These are phyloP conservation scores for Pseudopyricularia cyperi DNA, from an alignment of 2,329 filamentous ascomycete genomes.

Conservation along the genomic window DNA sequence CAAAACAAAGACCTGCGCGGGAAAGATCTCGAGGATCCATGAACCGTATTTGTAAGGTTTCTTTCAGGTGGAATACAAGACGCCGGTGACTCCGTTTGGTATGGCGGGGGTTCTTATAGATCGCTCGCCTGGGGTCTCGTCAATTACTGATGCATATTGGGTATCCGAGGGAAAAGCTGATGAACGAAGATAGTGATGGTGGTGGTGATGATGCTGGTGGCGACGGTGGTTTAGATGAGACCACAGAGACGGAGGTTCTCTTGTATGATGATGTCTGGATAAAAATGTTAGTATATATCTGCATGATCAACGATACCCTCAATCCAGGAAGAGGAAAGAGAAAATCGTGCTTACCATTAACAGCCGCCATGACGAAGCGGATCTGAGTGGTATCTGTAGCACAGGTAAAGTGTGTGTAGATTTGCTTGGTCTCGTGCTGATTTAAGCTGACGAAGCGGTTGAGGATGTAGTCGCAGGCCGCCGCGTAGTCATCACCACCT, in stretches of 20 bases:
- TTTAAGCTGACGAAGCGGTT: constrained; percentile 94
- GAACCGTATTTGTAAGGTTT: not conserved
- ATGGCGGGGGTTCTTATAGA: not conserved
- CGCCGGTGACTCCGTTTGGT: not conserved
- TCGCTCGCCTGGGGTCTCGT: not conserved
- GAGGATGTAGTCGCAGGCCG: constrained; percentile 96
- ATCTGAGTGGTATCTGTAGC: constrained; percentile 98
- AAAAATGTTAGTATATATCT: constrained; percentile 25
- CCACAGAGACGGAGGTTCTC: constrained; percentile 66
- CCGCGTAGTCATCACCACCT: constrained; percentile 87
- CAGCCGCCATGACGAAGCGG: constrained; percentile 97
- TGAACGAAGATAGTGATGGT: not conserved
- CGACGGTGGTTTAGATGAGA: constrained; percentile 8
- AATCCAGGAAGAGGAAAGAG: not conserved
- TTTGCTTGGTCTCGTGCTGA: constrained; percentile 98
- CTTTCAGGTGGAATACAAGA: not conserved
- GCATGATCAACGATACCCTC: not conserved
- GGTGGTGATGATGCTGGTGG: not conserved
- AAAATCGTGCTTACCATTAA: constrained; percentile 61
- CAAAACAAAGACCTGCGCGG: constrained; percentile 5
- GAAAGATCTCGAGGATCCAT: constrained; percentile 5
- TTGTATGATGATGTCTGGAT: constrained; percentile 95
- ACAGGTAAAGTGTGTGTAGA: constrained; percentile 99
- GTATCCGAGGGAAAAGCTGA: constrained; percentile 3
- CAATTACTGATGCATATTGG: constrained; percentile 4